These are phyloP conservation scores for Casaregolazyma lundiana DNA, from an alignment of 1,139 yeast species.

Conservation along the genomic window DNA sequence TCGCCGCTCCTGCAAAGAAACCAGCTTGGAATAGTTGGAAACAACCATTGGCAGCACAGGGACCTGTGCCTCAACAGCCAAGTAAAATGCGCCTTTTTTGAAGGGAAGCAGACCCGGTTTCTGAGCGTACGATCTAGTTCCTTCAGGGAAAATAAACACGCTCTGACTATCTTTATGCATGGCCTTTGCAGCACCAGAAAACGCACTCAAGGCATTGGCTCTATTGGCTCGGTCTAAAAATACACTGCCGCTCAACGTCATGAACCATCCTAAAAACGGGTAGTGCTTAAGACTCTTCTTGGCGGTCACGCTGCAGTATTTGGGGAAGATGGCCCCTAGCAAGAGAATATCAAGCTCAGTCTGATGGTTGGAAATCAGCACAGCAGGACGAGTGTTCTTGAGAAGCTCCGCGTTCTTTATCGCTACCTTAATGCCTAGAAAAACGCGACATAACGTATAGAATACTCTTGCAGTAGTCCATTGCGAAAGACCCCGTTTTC, in stretches of 20 bases:
- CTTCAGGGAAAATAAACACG: constrained; percentile 84
- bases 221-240: constrained; percentile 84
- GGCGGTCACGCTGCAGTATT: constrained; percentile 88
- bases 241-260: constrained; percentile 85
- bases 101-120: constrained; percentile 73
- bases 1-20: constrained; percentile 51
- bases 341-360: constrained; percentile 73
- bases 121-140: constrained; percentile 78
- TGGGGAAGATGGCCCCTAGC: constrained; percentile 79
- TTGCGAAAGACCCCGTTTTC: constrained; percentile 78
- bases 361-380: constrained; percentile 88
- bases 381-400: constrained; percentile 56
- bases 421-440: constrained; percentile 66
- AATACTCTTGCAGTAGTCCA: constrained; percentile 86
- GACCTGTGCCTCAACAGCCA: constrained; percentile 86
- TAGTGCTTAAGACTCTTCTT: constrained; percentile 75
- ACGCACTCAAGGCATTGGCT: constrained; percentile 66
- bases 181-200: constrained; percentile 60
- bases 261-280: constrained; percentile 97
- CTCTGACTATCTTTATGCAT: constrained; percentile 61
- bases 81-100: constrained; percentile 96
- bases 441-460: constrained; percentile 52
- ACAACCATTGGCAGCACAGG: constrained; percentile 88
- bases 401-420: constrained; percentile 59
- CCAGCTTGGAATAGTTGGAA: constrained; percentile 73